Evolutionary conservation across 192 early-diverging fungal genomes (phyloP), one percentile per base, ranked within the genome.

Genomic region (Linnemannia schmuckeri): DNA sequence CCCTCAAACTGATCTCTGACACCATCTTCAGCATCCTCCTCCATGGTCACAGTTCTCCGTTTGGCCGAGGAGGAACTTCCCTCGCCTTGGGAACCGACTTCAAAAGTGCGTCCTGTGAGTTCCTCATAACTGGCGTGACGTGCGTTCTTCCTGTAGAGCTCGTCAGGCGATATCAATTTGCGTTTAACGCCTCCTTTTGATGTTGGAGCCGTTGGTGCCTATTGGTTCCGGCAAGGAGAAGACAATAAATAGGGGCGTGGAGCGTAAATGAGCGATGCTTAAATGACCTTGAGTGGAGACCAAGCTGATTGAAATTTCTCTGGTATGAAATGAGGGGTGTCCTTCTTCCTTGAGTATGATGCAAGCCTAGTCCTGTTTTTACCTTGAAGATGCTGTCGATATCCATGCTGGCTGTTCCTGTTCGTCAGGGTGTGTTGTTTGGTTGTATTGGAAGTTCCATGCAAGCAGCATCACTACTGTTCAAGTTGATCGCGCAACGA

Each of bases 301-400:
- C 37, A 37, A 12, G 27, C 4, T 33, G 61, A 66, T 66, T 30
- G 61, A 13, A 30, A 1, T 12, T 27, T 61, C n/a, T 66, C 38
- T 71, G 40, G 4, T 71, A 10, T 63, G 24, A 77, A 12, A 66
- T 33, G 76, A 68, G n/a, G 22, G 0, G 3, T 5, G 1, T 22
- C 17, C 3, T 71, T 71, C 70, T 42, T 35, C 5, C 0, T 71
- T 71, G 4, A 37, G 15, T 22, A 41, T 42, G 24, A 20, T 33
- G 22, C 3, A 70, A 33, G 12, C 17, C 30, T 33, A 30, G 1
- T 30, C 7, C n/a, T 24, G 10, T 63, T 63, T 17, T 15, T 88
- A 83, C 82, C 81, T 80, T 82, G 71, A 83, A 83, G 55, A 83
- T 88, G 57, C 81, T 83, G 71, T 80, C 82, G 63, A 83, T 88